Evolutionary conservation across 768 basidiomycete species (phyloP).

Genomic region (Porpolomopsis calyptriformis): DNA sequence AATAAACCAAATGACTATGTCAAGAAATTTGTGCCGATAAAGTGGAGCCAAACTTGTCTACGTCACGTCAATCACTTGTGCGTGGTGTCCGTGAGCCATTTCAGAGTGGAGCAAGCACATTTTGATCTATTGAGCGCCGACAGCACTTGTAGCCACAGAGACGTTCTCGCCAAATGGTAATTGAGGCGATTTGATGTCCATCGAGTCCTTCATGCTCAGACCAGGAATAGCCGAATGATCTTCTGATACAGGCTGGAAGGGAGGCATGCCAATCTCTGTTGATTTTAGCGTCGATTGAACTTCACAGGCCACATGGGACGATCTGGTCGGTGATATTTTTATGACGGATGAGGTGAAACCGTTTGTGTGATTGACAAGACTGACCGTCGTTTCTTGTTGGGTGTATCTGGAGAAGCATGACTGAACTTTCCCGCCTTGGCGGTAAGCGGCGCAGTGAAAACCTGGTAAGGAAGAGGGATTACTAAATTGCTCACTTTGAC

Average conservation of each 20-base stretch:
- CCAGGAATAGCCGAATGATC: conserved; percentile 28
- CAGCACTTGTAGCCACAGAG: conserved; percentile 36
- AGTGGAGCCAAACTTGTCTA: conserved; percentile 1
- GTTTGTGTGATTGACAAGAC: conserved; percentile 26
- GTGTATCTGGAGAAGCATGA: conserved; percentile 55
- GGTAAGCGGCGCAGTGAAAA: conserved; percentile 9
- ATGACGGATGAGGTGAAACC: conserved; percentile 19
- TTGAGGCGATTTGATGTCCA: conserved; percentile 48
- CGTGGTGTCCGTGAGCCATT: conserved; percentile 8
- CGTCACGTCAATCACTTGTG: not conserved
- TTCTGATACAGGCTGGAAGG: conserved; percentile 20
- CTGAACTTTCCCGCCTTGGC: conserved; percentile 54
- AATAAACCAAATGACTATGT: conserved; percentile 32
- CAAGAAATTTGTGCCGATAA: conserved; percentile 18
- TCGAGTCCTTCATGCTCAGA: conserved; percentile 26
- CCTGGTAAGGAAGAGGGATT: not conserved
- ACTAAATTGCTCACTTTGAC: conserved; percentile 41
- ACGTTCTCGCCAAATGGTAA: conserved; percentile 53
- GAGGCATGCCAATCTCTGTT: conserved; percentile 28
- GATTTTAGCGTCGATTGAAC: conserved; percentile 25
- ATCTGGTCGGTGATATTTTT: conserved; percentile 31
- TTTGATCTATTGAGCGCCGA: conserved; percentile 29
- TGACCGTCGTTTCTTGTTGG: conserved; percentile 77
- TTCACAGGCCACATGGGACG: conserved; percentile 32
- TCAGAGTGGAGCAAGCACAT: conserved; percentile 1